Evolutionary conservation across 257 asterid species (phyloP).

Genomic region (Leonotis leonurus): DNA sequence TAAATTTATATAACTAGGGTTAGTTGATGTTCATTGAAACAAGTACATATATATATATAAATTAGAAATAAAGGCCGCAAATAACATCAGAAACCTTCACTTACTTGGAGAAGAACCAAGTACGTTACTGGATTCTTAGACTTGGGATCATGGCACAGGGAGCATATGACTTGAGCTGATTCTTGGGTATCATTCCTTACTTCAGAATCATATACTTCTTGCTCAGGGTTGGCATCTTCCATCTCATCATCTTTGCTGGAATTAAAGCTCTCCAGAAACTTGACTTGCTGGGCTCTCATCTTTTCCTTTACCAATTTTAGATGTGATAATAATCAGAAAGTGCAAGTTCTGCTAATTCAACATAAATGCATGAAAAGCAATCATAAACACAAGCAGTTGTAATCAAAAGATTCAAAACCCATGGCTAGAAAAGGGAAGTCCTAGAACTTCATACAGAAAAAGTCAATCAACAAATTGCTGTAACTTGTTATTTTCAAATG

Average conservation of each 20-base stretch:
- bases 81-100: slow-evolving; percentile 11
- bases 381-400: slow-evolving; percentile 1
- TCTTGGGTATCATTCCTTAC: slow-evolving; percentile 33
- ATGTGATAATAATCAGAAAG: slow-evolving; percentile 16
- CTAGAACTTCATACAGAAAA: slow-evolving; percentile 1
- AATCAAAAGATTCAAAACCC: not conserved
- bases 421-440: not conserved
- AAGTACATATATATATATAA: slow-evolving; percentile 1
- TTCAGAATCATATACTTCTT: slow-evolving; percentile 42
- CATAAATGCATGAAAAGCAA: not conserved
- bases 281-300: slow-evolving; percentile 84
- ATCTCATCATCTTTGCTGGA: slow-evolving; percentile 49
- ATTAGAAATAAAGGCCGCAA: slow-evolving; percentile 5
- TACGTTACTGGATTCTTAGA: slow-evolving; percentile 71
- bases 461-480: not conserved
- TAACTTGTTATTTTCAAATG: not conserved
- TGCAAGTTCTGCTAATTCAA: slow-evolving; percentile 9
- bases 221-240: slow-evolving; percentile 45
- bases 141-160: slow-evolving; percentile 79
- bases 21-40: not conserved
- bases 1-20: slow-evolving; percentile 9
- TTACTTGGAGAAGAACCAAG: slow-evolving; percentile 91
- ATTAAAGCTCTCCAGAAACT: slow-evolving; percentile 67
- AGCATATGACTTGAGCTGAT: slow-evolving; percentile 61
- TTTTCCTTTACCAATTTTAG: slow-evolving; percentile 51